Evolutionary conservation across 495 filamentous ascomycete genomes (phyloP).

Genomic region (Pseudevernia furfuracea): DNA sequence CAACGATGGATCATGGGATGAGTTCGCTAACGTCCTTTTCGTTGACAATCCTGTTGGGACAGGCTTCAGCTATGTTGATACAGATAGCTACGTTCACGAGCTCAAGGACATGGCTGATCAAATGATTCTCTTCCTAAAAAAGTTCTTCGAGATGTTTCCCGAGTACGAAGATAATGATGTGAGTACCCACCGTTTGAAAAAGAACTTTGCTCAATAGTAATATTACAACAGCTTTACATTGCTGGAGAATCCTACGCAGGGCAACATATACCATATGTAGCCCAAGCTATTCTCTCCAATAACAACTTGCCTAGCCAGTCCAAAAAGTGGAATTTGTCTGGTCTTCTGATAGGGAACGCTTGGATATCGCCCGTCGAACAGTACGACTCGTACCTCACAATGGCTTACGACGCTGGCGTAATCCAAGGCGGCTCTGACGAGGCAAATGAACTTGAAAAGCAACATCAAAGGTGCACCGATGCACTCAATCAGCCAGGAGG

Average conservation of each 20-base stretch:
- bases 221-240: conserved; percentile 66
- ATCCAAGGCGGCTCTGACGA: conserved; percentile 56
- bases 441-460: conserved; percentile 59
- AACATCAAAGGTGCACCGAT: conserved; percentile 58
- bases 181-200: conserved; percentile 31
- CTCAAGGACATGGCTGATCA: conserved; percentile 83
- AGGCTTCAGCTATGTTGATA: conserved; percentile 90
- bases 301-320: conserved; percentile 45
- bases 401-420: conserved; percentile 65
- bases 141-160: conserved; percentile 82
- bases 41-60: conserved; percentile 96
- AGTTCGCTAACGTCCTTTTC: conserved; percentile 93
- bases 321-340: conserved; percentile 68
- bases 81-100: conserved; percentile 74
- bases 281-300: conserved; percentile 75
- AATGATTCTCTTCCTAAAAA: conserved; percentile 80
- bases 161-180: conserved; percentile 93
- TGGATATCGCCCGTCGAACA: conserved; percentile 90
- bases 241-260: conserved; percentile 95
- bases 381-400: conserved; percentile 80
- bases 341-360: conserved; percentile 90
- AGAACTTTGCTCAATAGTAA: conserved; percentile 18
- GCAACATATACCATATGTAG: conserved; percentile 95
- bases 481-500: conserved; percentile 45
- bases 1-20: conserved; percentile 91